Evolutionary conservation across 371 early-diverging fungal species (phyloP), one percentile per base, ranked within the genome.

Genomic region (Actinomortierella wolfii): DNA sequence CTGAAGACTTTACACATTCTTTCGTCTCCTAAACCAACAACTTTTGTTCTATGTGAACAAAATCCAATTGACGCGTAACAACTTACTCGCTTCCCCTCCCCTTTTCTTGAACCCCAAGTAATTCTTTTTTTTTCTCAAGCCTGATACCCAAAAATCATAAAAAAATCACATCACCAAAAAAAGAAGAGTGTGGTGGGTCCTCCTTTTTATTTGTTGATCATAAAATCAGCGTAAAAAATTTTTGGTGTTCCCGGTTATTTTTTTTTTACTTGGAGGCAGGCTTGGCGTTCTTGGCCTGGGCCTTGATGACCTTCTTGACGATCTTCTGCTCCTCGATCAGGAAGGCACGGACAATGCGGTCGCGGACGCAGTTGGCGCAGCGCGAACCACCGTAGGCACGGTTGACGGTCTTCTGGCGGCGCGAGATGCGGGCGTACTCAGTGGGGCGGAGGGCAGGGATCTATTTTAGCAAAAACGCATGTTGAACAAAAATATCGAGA

Each of bases 291-390:
- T 75, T 73, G 51, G 64, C 78, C 78, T 92, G 91, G 59, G 89
- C 81, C 90, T 96, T 96, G 77, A 96, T 85, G 69, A 96, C 95
- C 84, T 91, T 94, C 94, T 97, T 97, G 82, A 97, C 97, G 76
- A 98, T 97, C 94, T 97, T 97, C 86, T 97, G 97, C 87, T 98
- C 98, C 86, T 98, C 98, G 65, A 98, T 93, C 78, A 98, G 88
- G 93, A 98, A 98, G 75, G 97, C 96, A 73, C 98, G 95, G 74
- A 98, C 93, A 83, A 98, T 95, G 69, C 90, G 92, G 79, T 86
- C 86, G 79, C 97, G 92, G 59, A 97, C 97, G 84, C 97, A 97
- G 81, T 79, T 76, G 68, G 87, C 87, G 84, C 97, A 97, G 66
- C 95, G 94, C 69, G 91, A 91, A 59, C 97, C 97, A 84, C 98